Conservation (phyloP, 306 rosid genomes). For the Citrullus mucosospermus region DNA sequence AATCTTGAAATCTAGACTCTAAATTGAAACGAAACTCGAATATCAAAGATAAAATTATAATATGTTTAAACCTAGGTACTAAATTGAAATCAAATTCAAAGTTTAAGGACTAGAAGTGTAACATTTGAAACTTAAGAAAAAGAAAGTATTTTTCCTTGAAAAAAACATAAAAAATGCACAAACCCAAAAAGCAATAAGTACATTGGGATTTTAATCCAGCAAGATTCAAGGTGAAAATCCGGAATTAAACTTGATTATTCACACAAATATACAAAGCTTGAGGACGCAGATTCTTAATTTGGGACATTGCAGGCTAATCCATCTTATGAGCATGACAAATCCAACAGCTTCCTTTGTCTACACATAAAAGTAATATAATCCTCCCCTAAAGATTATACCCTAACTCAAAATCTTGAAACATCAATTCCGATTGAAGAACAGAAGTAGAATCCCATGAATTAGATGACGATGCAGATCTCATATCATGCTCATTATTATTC, state of each 20-base stretch:
- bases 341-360: conserved; percentile 2
- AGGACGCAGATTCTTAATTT: background rate
- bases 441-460: conserved; percentile 67
- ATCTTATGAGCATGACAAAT: conserved; percentile 36
- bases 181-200: too few species aligned
- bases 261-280: conserved; percentile 46
- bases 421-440: conserved; percentile 36
- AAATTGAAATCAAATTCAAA: too few species aligned
- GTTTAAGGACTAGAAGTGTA: too few species aligned
- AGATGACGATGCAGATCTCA: conserved; percentile 51
- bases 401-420: conserved; percentile 66
- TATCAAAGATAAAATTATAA: too few species aligned
- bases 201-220: background rate
- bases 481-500: conserved; percentile 40
- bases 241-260: conserved; percentile 35
- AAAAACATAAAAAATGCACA: too few species aligned
- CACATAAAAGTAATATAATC: background rate
- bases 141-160: too few species aligned
- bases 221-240: background rate
- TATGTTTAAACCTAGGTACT: too few species aligned
- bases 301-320: background rate
- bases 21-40: too few species aligned
- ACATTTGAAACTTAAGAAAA: too few species aligned
- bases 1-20: too few species aligned
- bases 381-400: conserved; percentile 39